Evolutionary conservation across 495 filamentous ascomycete genomes (phyloP).

Genomic region (Penicillium flavigenum): DNA sequence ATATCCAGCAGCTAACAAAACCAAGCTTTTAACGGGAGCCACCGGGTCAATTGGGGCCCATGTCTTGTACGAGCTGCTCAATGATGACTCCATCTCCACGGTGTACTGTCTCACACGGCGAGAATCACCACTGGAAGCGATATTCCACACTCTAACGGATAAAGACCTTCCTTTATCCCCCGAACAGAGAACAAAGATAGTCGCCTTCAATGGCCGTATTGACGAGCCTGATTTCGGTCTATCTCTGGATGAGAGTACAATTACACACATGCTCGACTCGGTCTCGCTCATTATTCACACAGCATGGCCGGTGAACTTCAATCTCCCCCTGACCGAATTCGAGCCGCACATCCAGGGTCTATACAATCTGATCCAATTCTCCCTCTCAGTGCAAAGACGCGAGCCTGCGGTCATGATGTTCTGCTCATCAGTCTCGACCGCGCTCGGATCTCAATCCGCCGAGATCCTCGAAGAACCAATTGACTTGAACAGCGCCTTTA

Average conservation of each 20-base stretch:
- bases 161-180: constrained; percentile 32
- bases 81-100: constrained; percentile 39
- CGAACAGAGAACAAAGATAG: constrained; percentile 36
- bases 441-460: constrained; percentile 31
- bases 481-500: constrained; percentile 42
- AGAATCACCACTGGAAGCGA: constrained; percentile 23
- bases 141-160: constrained; percentile 33
- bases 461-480: constrained; percentile 44
- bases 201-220: constrained; percentile 40
- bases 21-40: constrained; percentile 57
- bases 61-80: constrained; percentile 48
- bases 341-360: constrained; percentile 51
- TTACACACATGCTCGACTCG: constrained; percentile 37
- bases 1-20: constrained; percentile 6
- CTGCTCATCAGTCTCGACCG: constrained; percentile 53
- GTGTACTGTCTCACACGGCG: constrained; percentile 57
- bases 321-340: constrained; percentile 41
- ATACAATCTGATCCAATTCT: constrained; percentile 54
- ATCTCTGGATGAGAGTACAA: constrained; percentile 26
- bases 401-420: constrained; percentile 51
- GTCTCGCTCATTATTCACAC: constrained; percentile 55
- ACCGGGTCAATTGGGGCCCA: constrained; percentile 61
- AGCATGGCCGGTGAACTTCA: constrained; percentile 61
- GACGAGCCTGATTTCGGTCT: constrained; percentile 43
- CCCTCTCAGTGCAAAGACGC: constrained; percentile 42